Base-by-base conservation (phyloP, 1,139 yeast genomes). In the Kodamaea arcana region DNA sequence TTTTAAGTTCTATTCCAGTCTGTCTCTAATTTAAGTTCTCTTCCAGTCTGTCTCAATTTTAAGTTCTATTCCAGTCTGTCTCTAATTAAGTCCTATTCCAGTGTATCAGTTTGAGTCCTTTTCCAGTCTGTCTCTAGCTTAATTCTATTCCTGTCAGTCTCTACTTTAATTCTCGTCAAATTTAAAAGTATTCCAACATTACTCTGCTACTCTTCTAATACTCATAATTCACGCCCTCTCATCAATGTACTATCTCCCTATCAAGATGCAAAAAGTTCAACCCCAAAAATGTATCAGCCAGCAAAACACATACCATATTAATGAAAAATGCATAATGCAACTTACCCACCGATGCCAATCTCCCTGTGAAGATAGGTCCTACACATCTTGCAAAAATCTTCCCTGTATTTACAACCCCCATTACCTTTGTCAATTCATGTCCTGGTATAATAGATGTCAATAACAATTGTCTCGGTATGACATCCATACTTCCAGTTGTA, bases 381-480 rank as follows among this genome's bases (percentile, higher is more conserved):
- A 84, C 53, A 33, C 94, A 80, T 40, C 95, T 68, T 0, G 95
- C 94, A 45, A 84, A 69, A 1, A 95, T 88, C 55, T 87, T 87
- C 17, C 84, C 88, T 25, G 87, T 80, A 50, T 87, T 87, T 4
- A 87, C 95, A 3, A 83, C 66, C 2, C 95, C 96, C 80, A 88
- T 74, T 2, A 83, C 92, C 47, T 72, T 75, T 4, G 94, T 79
- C 30, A 88, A 62, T 38, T 85, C 94, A 10, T 66, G 58, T 9
- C 73, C 69, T 12, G 72, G 71, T 35, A 88, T 78, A 14, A 86
- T 65, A 2, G 85, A 73, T 0, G 94, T 78, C 26, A 87, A 59
- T 29, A 88, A 64, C 4, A 87, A 77, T 56, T 87, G 95, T 35
- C 97, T 71, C 6, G 96, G 95, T 2, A 87, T 94, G 20, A 87